Conservation (phyloP, 345 rosid genomes). For the Eucalyptus melliodora region DNA sequence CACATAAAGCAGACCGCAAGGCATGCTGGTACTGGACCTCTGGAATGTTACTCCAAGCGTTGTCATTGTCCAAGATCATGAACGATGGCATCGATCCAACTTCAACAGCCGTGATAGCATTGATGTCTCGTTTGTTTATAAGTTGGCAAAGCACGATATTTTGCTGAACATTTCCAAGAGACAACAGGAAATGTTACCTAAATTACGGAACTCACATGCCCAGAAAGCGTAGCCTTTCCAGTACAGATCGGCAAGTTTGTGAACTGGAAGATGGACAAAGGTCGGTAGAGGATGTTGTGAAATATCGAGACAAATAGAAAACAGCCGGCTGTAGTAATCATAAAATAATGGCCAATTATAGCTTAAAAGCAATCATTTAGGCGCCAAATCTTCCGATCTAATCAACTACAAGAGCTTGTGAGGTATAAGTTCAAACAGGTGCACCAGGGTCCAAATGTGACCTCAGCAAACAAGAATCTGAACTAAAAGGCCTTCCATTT, state of each 20-base stretch:
- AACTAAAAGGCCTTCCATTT: not conserved
- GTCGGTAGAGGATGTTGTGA: not conserved
- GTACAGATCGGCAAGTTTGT: not conserved
- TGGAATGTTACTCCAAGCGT: too few relatives aligned
- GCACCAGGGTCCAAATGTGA: not conserved
- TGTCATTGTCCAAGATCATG: too few relatives aligned
- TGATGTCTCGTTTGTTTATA: not conserved
- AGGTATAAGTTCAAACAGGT: not conserved
- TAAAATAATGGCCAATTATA: not conserved
- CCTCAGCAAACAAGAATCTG: not conserved
- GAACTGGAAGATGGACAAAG: not conserved
- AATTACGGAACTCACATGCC: not conserved
- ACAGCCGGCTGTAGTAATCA: not conserved
- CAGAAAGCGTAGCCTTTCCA: not conserved
- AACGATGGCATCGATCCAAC: too few relatives aligned
- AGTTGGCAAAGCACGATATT: not conserved
- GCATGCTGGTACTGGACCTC: not conserved
- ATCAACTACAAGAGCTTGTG: not conserved
- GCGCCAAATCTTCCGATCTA: not conserved
- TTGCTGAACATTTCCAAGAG: not conserved
- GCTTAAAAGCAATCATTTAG: not conserved
- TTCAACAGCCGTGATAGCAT: not conserved
- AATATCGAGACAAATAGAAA: not conserved
- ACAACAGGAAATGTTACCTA: not conserved
- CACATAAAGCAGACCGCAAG: not conserved